Conservation (phyloP, 192 early-diverging fungal genomes). For the Phycomyces nitens region DNA sequence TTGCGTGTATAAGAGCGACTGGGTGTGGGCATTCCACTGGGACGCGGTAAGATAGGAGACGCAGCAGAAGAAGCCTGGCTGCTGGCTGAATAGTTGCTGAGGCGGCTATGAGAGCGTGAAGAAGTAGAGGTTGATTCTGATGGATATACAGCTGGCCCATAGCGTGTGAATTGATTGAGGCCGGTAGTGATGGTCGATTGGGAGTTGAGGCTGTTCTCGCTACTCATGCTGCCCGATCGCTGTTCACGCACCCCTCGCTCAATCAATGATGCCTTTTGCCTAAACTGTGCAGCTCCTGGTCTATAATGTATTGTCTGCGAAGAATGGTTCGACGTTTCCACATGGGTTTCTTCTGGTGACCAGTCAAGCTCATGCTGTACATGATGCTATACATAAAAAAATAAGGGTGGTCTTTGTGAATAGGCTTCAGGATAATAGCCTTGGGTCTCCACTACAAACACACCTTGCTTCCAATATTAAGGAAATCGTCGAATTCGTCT, state of each 20-base stretch:
- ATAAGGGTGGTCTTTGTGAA: background rate
- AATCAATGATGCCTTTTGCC: background rate
- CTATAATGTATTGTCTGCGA: background rate
- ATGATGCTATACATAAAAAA: background rate
- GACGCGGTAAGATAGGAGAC: conserved; percentile 11
- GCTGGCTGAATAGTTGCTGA: conserved; percentile 32
- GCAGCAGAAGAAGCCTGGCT: conserved; percentile 15
- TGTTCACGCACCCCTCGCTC: background rate
- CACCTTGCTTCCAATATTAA: background rate
- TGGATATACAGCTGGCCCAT: conserved; percentile 17
- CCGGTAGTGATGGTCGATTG: conserved; percentile 22
- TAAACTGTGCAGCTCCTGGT: background rate
- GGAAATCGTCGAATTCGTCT: background rate
- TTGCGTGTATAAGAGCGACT: conserved; percentile 9
- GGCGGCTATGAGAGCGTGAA: conserved; percentile 25
- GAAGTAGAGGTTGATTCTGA: conserved; percentile 26
- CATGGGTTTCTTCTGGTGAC: conserved; percentile 8
- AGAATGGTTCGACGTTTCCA: background rate
- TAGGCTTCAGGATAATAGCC: too few relatives aligned
- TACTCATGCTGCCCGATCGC: conserved; percentile 29
- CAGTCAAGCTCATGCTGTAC: conserved; percentile 8
- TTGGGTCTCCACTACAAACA: too few relatives aligned
- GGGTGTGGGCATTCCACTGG: conserved; percentile 17
- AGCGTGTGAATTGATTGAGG: conserved; percentile 5
- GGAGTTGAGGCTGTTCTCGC: conserved; percentile 26